Percentiles rank a stretch among this genome's conserved stretches.
Evolutionary conservation across 768 basidiomycete genomes (phyloP).

Genomic region (Boletus rufocinnamomeus): DNA sequence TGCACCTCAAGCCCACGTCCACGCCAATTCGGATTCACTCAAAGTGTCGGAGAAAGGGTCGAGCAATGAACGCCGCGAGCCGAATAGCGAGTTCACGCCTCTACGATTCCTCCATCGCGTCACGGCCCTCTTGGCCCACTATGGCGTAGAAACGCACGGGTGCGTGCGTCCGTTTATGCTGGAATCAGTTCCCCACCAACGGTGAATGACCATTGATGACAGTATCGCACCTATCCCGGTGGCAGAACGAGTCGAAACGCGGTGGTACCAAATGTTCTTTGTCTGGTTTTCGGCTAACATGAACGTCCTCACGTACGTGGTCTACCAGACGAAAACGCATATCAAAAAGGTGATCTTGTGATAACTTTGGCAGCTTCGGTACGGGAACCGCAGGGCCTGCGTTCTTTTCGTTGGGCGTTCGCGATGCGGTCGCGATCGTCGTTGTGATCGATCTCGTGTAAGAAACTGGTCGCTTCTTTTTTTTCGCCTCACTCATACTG

Average conservation of each 20-base stretch:
- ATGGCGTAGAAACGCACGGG: constrained; percentile 47
- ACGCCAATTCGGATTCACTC: neutral
- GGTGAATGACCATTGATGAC: neutral
- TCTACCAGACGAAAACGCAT: neutral
- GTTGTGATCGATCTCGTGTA: constrained; percentile 49
- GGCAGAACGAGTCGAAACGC: constrained; percentile 40
- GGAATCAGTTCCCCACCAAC: neutral
- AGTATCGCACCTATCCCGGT: constrained; percentile 43
- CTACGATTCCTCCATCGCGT: constrained; percentile 22
- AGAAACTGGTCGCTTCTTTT: constrained; percentile 3
- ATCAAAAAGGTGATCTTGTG: neutral
- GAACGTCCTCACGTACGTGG: constrained; percentile 44
- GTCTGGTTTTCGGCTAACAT: constrained; percentile 53
- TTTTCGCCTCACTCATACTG: constrained; percentile 6
- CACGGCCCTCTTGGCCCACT: constrained; percentile 34
- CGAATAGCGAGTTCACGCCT: neutral
- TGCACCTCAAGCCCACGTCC: neutral
- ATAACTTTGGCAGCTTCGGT: constrained; percentile 39
- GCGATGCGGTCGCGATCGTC: constrained; percentile 43
- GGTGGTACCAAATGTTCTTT: constrained; percentile 50
- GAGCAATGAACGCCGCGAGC: neutral
- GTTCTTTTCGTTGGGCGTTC: constrained; percentile 47
- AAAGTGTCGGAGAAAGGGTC: constrained; percentile 5
- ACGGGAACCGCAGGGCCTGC: constrained; percentile 54
- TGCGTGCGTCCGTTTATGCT: constrained; percentile 14